These are phyloP conservation scores for Rhododendron vialii DNA, from an alignment of 148 eudicot species.

Conservation along the genomic window DNA sequence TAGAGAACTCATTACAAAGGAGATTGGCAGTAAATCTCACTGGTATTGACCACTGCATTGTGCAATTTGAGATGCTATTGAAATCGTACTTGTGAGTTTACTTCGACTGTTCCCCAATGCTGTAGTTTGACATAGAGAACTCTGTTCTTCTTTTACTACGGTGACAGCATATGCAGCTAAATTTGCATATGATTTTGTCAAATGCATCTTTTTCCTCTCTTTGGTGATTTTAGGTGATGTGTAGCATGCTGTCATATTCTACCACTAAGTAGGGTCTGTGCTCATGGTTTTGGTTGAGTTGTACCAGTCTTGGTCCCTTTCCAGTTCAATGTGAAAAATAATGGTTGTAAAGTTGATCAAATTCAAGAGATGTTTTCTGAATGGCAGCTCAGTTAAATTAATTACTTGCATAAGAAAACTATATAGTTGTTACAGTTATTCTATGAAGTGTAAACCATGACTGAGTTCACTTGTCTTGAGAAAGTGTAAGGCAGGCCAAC, in stretches of 20 bases:
- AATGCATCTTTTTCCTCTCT: background rate
- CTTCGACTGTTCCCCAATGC: background rate
- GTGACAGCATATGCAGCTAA: background rate
- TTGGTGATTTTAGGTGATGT: background rate
- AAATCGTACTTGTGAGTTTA: background rate
- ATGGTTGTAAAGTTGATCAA: background rate
- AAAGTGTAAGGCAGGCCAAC: background rate
- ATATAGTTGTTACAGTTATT: background rate
- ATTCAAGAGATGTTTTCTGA: background rate
- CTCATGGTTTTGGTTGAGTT: background rate
- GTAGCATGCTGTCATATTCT: background rate
- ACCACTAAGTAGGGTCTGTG: background rate
- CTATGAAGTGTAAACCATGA: background rate
- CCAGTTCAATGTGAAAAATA: background rate
- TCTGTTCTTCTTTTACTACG: background rate
- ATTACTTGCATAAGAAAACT: background rate
- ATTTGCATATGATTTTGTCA: background rate
- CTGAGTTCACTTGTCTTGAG: background rate
- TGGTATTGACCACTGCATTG: background rate
- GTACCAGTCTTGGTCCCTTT: background rate
- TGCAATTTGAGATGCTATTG: conserved; percentile 5
- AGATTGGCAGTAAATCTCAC: background rate
- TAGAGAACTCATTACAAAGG: background rate
- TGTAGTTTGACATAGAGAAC: background rate
- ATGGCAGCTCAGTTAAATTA: background rate